A percentile compares a stretch with the other conserved stretches of the same genome.
phyloP scores from a whole-genome alignment of 139 green algal genomes.

The Chlamydomonas incerta region DNA sequence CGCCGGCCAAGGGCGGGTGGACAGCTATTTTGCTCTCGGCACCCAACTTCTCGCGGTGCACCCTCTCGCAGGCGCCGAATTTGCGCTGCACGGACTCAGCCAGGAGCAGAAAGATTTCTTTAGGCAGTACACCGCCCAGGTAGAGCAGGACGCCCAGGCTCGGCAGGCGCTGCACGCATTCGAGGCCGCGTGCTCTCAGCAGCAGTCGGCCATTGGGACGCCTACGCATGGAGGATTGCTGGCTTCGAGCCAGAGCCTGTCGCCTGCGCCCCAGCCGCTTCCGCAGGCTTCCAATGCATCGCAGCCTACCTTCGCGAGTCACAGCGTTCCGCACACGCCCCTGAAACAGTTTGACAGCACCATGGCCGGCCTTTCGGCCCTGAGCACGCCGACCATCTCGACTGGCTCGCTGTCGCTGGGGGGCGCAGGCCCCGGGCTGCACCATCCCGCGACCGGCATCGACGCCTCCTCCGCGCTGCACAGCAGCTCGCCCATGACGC shows the following conservation, averaged over 20 bases:
- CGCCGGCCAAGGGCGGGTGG: background rate
- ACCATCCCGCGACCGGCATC: background rate
- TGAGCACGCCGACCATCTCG: slow-evolving; percentile 28
- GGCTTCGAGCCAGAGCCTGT: background rate
- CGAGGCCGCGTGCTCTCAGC: background rate
- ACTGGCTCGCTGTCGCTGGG: background rate
- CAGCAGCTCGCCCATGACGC: slow-evolving; percentile 18
- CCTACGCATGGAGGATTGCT: slow-evolving; percentile 4
- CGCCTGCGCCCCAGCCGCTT: background rate
- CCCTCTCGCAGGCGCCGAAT: background rate
- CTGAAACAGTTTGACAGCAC: slow-evolving; percentile 18
- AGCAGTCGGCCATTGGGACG: background rate
- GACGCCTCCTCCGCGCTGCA: background rate
- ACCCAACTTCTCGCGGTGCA: background rate
- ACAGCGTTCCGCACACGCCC: slow-evolving; percentile 21
- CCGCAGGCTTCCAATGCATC: background rate
- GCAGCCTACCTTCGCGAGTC: background rate
- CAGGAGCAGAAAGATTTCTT: slow-evolving; percentile 34
- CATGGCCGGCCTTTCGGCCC: slow-evolving; percentile 5
- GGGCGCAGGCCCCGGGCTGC: background rate
- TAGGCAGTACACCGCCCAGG: slow-evolving; percentile 4
- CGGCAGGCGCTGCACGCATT: slow-evolving; percentile 2
- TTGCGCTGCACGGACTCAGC: slow-evolving; percentile 2
- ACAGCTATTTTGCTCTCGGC: background rate
- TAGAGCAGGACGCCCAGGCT: slow-evolving; percentile 11